phyloP scores from a whole-genome alignment of 2,329 filamentous ascomycete genomes.

The Aspergillus ruber region DNA sequence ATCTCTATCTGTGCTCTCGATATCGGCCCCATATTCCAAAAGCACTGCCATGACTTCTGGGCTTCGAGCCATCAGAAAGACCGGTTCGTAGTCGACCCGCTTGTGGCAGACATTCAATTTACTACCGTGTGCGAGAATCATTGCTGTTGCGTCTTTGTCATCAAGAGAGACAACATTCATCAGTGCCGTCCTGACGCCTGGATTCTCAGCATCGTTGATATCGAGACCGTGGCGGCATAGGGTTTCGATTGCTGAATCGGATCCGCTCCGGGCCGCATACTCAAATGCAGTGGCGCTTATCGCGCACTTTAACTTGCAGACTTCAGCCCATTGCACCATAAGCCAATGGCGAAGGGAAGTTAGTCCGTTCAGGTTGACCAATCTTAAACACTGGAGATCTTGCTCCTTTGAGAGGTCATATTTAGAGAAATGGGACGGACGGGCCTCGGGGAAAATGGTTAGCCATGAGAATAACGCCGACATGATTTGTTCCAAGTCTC shows the following conservation, averaged over 20 bases:
- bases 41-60: background rate
- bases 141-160: background rate
- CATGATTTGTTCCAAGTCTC: too few relatives aligned
- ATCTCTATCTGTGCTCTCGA: background rate
- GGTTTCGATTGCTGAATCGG: conserved; percentile 7
- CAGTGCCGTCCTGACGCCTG: too few relatives aligned
- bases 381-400: conserved; percentile 4
- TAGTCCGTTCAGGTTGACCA: conserved; percentile 7
- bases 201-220: conserved; percentile 8
- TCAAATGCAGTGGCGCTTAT: conserved; percentile 5
- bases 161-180: too few relatives aligned
- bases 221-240: conserved; percentile 10
- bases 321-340: conserved; percentile 10
- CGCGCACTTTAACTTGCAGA: conserved; percentile 1
- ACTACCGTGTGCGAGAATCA: background rate
- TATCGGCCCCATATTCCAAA: background rate
- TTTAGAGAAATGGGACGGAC: too few relatives aligned
- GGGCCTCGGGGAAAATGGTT: too few relatives aligned
- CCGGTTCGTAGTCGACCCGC: too few relatives aligned
- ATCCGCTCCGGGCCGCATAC: conserved; percentile 8
- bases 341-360: conserved; percentile 14
- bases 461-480: too few relatives aligned
- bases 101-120: background rate
- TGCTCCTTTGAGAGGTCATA: background rate
- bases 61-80: background rate